Evolutionary conservation across 768 basidiomycete genomes (phyloP).

Genomic region (Fomitopsis pulvina): DNA sequence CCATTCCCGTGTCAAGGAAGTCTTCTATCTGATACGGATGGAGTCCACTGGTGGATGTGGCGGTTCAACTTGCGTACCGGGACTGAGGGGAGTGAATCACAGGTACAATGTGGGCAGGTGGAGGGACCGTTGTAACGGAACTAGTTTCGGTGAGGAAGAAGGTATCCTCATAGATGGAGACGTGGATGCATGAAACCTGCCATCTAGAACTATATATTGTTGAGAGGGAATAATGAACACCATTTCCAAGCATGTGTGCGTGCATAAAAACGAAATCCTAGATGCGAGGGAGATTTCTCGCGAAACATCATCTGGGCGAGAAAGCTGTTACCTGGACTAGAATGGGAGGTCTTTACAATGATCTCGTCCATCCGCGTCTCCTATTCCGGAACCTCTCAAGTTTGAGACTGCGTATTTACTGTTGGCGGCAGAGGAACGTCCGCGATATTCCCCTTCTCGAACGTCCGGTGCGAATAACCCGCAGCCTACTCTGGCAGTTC

Average conservation of each 20-base stretch:
- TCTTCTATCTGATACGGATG: constrained; percentile 73
- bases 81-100: constrained; percentile 85
- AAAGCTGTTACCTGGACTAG: too few species aligned
- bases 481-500: constrained; percentile 50
- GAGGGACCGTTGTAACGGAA: constrained; percentile 28
- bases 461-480: constrained; percentile 47
- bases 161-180: constrained; percentile 4
- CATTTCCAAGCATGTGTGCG: too few species aligned
- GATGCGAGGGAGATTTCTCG: too few species aligned
- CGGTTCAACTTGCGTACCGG: constrained; percentile 66
- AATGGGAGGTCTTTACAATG: too few species aligned
- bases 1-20: constrained; percentile 89
- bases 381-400: too few species aligned
- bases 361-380: too few species aligned
- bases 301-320: too few species aligned
- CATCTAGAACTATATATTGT: too few species aligned
- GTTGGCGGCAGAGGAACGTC: constrained; percentile 32
- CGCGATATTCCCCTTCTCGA: constrained; percentile 50
- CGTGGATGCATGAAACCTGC: constrained; percentile 7
- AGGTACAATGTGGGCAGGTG: constrained; percentile 71
- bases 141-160: constrained; percentile 1
- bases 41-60: constrained; percentile 83
- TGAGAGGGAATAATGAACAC: too few species aligned
- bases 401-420: background rate
- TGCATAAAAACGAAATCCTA: too few species aligned